phyloP scores from a whole-genome alignment of 140 eudicot species.

The Cichorium intybus region DNA sequence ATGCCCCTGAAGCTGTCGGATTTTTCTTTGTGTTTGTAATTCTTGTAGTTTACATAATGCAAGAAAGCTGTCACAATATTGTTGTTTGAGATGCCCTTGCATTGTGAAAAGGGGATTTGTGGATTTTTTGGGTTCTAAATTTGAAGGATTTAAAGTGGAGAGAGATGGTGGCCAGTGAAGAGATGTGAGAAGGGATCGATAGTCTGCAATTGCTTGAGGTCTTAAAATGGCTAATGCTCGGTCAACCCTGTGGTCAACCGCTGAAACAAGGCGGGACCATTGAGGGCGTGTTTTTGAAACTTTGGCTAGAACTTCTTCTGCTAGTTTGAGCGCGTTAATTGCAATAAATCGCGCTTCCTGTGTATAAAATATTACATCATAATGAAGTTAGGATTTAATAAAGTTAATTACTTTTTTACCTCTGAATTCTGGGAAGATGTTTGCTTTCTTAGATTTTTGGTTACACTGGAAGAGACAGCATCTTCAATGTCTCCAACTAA shows the following conservation, averaged over 20 bases:
- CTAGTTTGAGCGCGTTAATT: constrained; percentile 55
- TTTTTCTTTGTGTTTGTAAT: constrained; percentile 76
- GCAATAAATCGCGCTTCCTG: constrained; percentile 66
- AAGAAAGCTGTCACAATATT: constrained; percentile 79
- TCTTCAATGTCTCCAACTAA: constrained; percentile 96
- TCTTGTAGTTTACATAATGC: constrained; percentile 86
- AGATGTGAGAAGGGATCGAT: constrained; percentile 74
- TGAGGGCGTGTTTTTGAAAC: constrained; percentile 76
- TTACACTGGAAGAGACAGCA: constrained; percentile 72
- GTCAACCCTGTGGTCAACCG: constrained; percentile 94
- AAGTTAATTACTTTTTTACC: constrained; percentile 34
- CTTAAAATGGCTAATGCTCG: constrained; percentile 83
- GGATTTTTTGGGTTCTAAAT: constrained; percentile 35
- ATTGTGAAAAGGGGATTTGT: constrained; percentile 75
- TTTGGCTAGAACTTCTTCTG: constrained; percentile 63
- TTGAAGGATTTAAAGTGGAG: constrained; percentile 49
- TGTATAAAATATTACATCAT: background rate
- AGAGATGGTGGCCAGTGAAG: constrained; percentile 96
- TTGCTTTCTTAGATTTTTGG: constrained; percentile 52
- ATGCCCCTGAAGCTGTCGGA: constrained; percentile 82
- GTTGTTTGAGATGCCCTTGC: constrained; percentile 69
- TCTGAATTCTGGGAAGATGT: constrained; percentile 48
- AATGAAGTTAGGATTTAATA: background rate
- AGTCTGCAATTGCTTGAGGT: constrained; percentile 95
- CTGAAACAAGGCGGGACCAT: constrained; percentile 74